Evolutionary conservation across 495 filamentous ascomycete species (phyloP), one percentile per base, ranked within the genome.

Genomic region (Choiromyces venosus): DNA sequence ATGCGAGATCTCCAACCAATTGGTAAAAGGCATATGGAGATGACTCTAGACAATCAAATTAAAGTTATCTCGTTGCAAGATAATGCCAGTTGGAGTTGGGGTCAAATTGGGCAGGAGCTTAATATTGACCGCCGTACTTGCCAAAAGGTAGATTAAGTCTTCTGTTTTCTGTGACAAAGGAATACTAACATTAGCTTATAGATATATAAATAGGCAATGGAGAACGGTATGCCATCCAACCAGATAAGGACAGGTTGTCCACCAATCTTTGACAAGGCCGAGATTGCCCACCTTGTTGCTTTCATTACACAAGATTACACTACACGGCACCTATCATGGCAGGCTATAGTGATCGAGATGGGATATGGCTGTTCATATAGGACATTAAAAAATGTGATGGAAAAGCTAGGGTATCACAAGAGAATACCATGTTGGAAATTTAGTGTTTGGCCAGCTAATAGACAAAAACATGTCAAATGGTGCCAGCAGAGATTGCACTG

Each of bases 391-490:
- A 7, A 65, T 4, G 68, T 40, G 18, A 64, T 64, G 72, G 6
- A 71, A 66, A 36, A 25, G 61, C 61, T 74, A 52, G 72, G 72
- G 14, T 74, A 74, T 66, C 67, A 74, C 66, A 74, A 74, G 52
- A 29, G 6, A 42, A 18, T 61, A n/a, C 72, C 72, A 12, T 6
- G 67, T 3, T 18, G 33, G 21, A 74, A 74, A 46, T 74, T 44
- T 29, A 38, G 66, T 25, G 25, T 71, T 10, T 25, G 37, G 33
- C 33, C 25, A 10, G 19, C 37, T 16, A 74, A 74, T 66, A 71
- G 66, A 44, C 19, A 1, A 9, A 71, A 61, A 29, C 67, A 68
- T 10, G 6, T 74, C 38, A 7, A 39, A 46, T 76, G 56, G 71
- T 74, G 56, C 69, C 3, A 52, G 21, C 4, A 37, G 14, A 3